Evolutionary conservation across 805 yeast genomes (phyloP).

Genomic region (Komagataella kurtzmanii): DNA sequence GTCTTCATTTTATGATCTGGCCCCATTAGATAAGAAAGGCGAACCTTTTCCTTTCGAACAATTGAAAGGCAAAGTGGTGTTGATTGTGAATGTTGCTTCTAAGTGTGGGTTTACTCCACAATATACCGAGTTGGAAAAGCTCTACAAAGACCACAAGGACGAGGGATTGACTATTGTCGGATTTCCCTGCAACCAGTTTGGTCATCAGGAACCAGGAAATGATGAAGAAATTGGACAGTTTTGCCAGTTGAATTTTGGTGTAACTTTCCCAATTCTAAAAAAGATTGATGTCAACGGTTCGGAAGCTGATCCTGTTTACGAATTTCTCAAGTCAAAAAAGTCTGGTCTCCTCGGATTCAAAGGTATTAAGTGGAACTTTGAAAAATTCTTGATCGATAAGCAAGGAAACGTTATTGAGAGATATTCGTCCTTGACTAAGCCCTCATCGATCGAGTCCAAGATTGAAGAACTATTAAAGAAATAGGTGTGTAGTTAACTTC

Average conservation of each 20-base stretch:
- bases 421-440: conserved; percentile 53
- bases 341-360: conserved; percentile 55
- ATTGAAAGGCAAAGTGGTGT: conserved; percentile 67
- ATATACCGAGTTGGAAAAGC: conserved; percentile 53
- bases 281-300: conserved; percentile 87
- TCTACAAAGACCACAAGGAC: conserved; percentile 52
- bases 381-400: conserved; percentile 41
- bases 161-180: conserved; percentile 60
- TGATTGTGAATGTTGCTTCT: conserved; percentile 81
- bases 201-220: conserved; percentile 61
- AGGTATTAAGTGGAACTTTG: conserved; percentile 52
- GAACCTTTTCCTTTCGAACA: conserved; percentile 44
- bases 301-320: conserved; percentile 67
- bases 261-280: conserved; percentile 75
- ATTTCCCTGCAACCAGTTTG: conserved; percentile 90
- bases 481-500: neutral
- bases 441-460: conserved; percentile 40
- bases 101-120: conserved; percentile 75
- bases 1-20: conserved; percentile 54
- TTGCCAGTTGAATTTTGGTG: conserved; percentile 78
- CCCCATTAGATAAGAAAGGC: conserved; percentile 49
- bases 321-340: conserved; percentile 53
- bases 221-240: conserved; percentile 58
- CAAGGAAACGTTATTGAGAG: conserved; percentile 41
- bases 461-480: conserved; percentile 42